These are phyloP conservation scores for Ustilago loliicola DNA, from an alignment of 1,284 basidiomycete genomes.

Conservation along the genomic window DNA sequence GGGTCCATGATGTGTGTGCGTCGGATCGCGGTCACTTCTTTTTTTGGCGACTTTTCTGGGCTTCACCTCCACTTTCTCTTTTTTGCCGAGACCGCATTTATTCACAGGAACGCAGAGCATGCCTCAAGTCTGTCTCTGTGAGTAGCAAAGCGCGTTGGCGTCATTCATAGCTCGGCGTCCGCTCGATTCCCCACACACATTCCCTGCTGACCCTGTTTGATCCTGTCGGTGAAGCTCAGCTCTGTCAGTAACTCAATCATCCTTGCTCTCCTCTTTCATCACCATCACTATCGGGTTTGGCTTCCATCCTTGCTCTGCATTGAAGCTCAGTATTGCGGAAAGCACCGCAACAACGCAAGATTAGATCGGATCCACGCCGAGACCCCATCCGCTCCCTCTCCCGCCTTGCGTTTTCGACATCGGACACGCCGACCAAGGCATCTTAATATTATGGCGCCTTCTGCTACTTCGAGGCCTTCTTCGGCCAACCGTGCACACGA, in stretches of 20 bases:
- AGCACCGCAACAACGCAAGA: background rate
- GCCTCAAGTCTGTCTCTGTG: too few species aligned
- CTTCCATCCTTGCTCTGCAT: background rate
- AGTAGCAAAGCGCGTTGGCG: background rate
- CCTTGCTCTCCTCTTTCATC: background rate
- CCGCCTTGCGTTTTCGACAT: constrained; percentile 7
- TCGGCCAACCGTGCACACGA: constrained; percentile 17
- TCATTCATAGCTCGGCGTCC: background rate
- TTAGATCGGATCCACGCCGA: background rate
- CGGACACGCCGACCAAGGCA: background rate
- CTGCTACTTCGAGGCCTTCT: constrained; percentile 13
- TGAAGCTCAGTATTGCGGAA: background rate
- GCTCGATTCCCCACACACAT: constrained; percentile 3
- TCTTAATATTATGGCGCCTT: constrained; percentile 25
- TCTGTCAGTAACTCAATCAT: background rate
- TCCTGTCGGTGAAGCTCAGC: background rate
- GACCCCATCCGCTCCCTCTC: background rate
- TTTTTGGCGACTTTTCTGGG: background rate
- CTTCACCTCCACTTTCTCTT: background rate
- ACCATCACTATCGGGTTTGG: background rate
- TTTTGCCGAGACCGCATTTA: background rate
- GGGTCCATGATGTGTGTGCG: background rate
- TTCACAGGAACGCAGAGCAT: too few species aligned
- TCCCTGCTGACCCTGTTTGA: background rate
- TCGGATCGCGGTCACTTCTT: background rate